These are phyloP conservation scores for Tolypocladium tundrense DNA, from an alignment of 2,329 filamentous ascomycete species.

Conservation along the genomic window DNA sequence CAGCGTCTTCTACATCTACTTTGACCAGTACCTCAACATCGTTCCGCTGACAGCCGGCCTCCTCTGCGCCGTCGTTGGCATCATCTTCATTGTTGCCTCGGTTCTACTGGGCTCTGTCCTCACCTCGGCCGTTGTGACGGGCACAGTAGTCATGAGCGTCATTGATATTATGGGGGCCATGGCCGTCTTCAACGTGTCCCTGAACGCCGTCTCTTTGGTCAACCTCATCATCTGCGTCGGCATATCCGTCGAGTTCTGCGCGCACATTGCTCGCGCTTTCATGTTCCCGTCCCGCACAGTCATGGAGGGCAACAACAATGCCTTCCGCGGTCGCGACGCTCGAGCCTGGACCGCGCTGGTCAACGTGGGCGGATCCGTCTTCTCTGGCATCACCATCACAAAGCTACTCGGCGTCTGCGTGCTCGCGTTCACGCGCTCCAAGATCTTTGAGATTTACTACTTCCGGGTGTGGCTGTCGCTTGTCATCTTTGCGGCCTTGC, in stretches of 20 bases:
- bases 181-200: constrained; percentile 76
- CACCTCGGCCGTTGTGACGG: constrained; percentile 72
- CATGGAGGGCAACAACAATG: constrained; percentile 65
- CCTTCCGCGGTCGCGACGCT: constrained; percentile 72
- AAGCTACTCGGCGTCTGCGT: constrained; percentile 89
- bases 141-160: constrained; percentile 87
- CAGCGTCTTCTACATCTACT: constrained; percentile 97
- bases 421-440: constrained; percentile 86
- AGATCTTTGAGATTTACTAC: constrained; percentile 99
- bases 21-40: constrained; percentile 90
- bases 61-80: constrained; percentile 70
- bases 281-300: constrained; percentile 81
- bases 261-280: constrained; percentile 90
- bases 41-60: constrained; percentile 69
- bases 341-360: constrained; percentile 88
- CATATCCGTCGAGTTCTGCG: constrained; percentile 94
- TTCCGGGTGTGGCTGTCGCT: constrained; percentile 94
- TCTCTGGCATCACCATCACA: constrained; percentile 91
- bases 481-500: constrained; percentile 77
- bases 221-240: constrained; percentile 96
- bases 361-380: constrained; percentile 89
- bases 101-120: constrained; percentile 72
- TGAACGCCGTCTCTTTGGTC: constrained; percentile 92
- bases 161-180: constrained; percentile 92
- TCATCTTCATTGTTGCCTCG: constrained; percentile 74